Evolutionary conservation across 352 stramenopile genomes (phyloP).

Genomic region (Globisporangium cystogenes): DNA sequence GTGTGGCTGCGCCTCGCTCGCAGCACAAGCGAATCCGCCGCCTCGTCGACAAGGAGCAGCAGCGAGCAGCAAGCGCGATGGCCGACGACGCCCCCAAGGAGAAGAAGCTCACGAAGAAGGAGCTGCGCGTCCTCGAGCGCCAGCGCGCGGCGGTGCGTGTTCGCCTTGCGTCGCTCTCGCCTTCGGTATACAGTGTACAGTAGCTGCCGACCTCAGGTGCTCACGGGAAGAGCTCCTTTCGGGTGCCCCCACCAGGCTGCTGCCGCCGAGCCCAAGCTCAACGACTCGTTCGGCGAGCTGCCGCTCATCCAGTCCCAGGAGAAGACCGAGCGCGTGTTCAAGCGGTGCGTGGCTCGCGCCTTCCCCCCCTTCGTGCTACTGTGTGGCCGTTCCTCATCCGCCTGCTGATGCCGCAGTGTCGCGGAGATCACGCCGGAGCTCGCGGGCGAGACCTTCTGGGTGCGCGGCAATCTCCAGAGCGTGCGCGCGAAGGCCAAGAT

Average conservation of each 20-base stretch:
- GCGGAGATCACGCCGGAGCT: conserved; percentile 72
- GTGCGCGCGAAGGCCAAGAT: conserved; percentile 93
- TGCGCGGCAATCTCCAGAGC: conserved; percentile 94
- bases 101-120: conserved; percentile 89
- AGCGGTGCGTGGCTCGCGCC: conserved; percentile 28
- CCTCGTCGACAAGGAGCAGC: background rate
- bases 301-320: conserved; percentile 89
- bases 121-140: conserved; percentile 84
- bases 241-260: conserved; percentile 22
- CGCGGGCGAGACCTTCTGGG: conserved; percentile 89
- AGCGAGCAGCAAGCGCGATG: conserved; percentile 21
- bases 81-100: conserved; percentile 53
- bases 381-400: too few relatives aligned
- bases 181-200: too few relatives aligned
- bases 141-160: conserved; percentile 73
- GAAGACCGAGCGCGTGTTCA: conserved; percentile 71
- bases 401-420: conserved; percentile 19
- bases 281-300: conserved; percentile 82
- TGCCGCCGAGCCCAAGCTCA: conserved; percentile 63
- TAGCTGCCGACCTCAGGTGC: too few relatives aligned
- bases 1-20: background rate
- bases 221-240: background rate
- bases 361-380: too few relatives aligned
- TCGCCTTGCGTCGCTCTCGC: background rate
- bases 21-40: conserved; percentile 8